phyloP scores from a whole-genome alignment of 2,329 filamentous ascomycete species.

The Colletotrichum eremochloae region DNA sequence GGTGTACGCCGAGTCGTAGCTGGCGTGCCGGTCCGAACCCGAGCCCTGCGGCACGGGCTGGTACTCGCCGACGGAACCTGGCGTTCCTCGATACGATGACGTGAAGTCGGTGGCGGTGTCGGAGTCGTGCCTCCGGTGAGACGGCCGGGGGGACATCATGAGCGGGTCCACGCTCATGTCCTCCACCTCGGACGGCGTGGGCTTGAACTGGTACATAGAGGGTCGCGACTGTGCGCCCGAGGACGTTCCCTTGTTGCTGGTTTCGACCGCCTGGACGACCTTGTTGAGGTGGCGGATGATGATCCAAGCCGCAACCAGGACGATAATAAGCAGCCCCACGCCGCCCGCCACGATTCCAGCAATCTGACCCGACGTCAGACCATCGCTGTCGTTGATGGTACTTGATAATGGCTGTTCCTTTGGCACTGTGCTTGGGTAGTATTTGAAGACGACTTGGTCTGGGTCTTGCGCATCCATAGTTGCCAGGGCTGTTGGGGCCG shows the following conservation, averaged over 20 bases:
- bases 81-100: conserved; percentile 28
- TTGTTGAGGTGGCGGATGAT: conserved; percentile 65
- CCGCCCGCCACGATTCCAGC: conserved; percentile 68
- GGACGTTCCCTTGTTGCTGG: conserved; percentile 51
- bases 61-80: conserved; percentile 36
- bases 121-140: conserved; percentile 36
- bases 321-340: conserved; percentile 60
- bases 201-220: conserved; percentile 54
- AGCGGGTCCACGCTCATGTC: conserved; percentile 58
- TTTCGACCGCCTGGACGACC: conserved; percentile 57
- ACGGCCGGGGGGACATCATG: conserved; percentile 49
- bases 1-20: conserved; percentile 48
- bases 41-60: conserved; percentile 40
- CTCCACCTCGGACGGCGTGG: conserved; percentile 59
- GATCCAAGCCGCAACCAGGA: conserved; percentile 61
- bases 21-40: conserved; percentile 47
- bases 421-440: conserved; percentile 58
- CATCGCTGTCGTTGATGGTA: conserved; percentile 46
- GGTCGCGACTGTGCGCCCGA: conserved; percentile 50
- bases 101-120: conserved; percentile 44
- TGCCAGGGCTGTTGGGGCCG: conserved; percentile 45
- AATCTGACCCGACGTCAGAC: conserved; percentile 58
- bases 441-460: conserved; percentile 56
- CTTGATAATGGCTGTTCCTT: conserved; percentile 55
- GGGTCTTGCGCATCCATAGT: conserved; percentile 45